A percentile compares a stretch with the other conserved stretches of the same genome.
Conservation (phyloP, 257 asterid species). For the Haberlea rhodopensis region DNA sequence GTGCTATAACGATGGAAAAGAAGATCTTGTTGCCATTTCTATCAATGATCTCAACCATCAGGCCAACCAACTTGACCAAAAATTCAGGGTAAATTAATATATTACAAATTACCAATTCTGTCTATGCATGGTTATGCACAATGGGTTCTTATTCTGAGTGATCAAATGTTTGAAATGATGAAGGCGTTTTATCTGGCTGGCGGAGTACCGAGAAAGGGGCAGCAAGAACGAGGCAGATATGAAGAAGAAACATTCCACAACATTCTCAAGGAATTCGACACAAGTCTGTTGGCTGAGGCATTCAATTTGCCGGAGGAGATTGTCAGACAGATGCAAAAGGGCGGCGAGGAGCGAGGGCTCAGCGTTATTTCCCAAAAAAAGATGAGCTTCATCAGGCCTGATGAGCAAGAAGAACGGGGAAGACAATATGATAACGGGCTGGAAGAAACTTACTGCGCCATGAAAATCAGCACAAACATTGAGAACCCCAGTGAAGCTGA, state of each 20-base stretch:
- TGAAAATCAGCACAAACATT: slow-evolving; percentile 46
- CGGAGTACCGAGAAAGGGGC: slow-evolving; percentile 30
- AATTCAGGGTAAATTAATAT: slow-evolving; percentile 40
- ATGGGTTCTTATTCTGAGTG: background rate
- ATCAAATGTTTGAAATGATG: background rate
- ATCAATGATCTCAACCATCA: slow-evolving; percentile 64
- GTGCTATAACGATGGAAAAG: slow-evolving; percentile 60
- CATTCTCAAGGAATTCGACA: slow-evolving; percentile 45
- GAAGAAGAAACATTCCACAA: slow-evolving; percentile 36
- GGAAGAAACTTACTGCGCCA: slow-evolving; percentile 52
- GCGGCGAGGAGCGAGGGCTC: slow-evolving; percentile 47
- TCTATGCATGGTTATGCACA: no score
- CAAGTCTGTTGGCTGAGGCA: slow-evolving; percentile 56
- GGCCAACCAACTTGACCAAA: slow-evolving; percentile 72
- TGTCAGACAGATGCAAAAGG: slow-evolving; percentile 36
- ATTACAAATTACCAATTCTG: background rate
- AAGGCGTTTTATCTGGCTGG: slow-evolving; percentile 70
- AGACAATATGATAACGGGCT: slow-evolving; percentile 31
- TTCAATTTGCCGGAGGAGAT: slow-evolving; percentile 41
- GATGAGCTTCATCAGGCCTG: slow-evolving; percentile 49
- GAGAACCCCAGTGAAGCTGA: slow-evolving; percentile 48
- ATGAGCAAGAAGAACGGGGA: slow-evolving; percentile 26
- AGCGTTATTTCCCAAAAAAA: slow-evolving; percentile 42
- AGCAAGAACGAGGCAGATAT: slow-evolving; percentile 21
- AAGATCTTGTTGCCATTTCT: slow-evolving; percentile 53